Evolutionary conservation across 805 yeast genomes (phyloP), one percentile per base, ranked within the genome.

Genomic region (Brettanomyces naardenensis): DNA sequence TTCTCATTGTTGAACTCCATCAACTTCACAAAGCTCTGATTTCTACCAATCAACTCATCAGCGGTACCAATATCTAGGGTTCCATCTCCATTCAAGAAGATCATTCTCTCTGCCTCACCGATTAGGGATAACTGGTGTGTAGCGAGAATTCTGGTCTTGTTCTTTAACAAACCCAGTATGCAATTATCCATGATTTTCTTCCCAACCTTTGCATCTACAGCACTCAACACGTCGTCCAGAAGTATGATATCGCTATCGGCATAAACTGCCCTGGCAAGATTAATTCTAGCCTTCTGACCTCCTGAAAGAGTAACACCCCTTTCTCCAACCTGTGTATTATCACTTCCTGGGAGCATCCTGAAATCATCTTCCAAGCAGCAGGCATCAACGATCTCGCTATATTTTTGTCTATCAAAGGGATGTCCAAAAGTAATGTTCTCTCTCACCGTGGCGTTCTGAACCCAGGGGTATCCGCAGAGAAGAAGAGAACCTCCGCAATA

Each of bases 251-350:
- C 83, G 2, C 72, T 66, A 38, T 77, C 60, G 0, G 83, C 59
- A 51, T 80, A 80, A 4, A 80, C 80, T 0, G 86, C 84, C 48
- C 88, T 68, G 0, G 87, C 87, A 31, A 80, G 59, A 11, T 79
- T 69, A 20, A 80, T 58, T 53, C 95, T 71, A 0, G 94, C 90
- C 63, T 85, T 85, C 56, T 85, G 95, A 36, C 95, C 95, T 39
- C 95, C 95, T 13, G 90, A 80, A 30, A 85, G 61, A 0, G 92
- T 83, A 34, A 85, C 78, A 50, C 95, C 95, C 54, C 85, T 70
- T 55, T 85, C 95, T 44, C 95, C 95, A 48, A 85, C 82, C 54
- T 82, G 84, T 0, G 94, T 83, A 38, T 58, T 50, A 49, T 86
- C 95, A 22, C 90, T 90, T 27, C 78, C 86, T 7, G 83, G 81